Percentiles rank a stretch among this genome's conserved stretches.
phyloP scores from a whole-genome alignment of 2,329 filamentous ascomycete genomes.

The Penicillium sclerotiorum region DNA sequence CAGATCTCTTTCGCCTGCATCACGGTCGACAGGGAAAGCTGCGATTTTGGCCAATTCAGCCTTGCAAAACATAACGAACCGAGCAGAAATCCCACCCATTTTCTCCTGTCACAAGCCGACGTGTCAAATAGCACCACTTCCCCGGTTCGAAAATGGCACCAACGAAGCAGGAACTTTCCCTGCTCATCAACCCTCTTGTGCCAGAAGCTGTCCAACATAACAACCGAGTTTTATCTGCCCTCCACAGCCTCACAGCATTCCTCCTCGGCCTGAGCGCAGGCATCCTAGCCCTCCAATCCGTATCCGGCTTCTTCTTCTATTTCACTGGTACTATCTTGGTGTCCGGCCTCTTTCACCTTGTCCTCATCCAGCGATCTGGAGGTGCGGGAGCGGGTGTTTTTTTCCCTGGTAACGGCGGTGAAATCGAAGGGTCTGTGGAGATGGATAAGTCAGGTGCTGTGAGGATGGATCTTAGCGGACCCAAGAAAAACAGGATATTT shows the following conservation, averaged over 20 bases:
- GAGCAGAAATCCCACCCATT: too few species aligned
- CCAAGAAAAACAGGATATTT: conserved; percentile 12
- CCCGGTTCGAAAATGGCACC: too few species aligned
- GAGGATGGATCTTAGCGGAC: conserved; percentile 20
- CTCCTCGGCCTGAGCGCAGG: conserved; percentile 91
- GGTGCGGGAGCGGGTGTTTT: conserved; percentile 49
- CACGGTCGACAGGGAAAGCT: too few species aligned
- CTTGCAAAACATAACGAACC: too few species aligned
- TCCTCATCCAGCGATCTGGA: conserved; percentile 68
- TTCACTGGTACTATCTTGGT: conserved; percentile 79
- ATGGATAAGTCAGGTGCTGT: conserved; percentile 29
- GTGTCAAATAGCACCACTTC: too few species aligned
- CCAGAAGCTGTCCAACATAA: conserved; percentile 51
- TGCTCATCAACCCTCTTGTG: conserved; percentile 51
- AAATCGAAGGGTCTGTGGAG: conserved; percentile 30
- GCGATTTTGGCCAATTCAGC: too few species aligned
- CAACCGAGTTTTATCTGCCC: conserved; percentile 67
- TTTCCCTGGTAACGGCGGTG: conserved; percentile 45
- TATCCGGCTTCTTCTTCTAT: conserved; percentile 91
- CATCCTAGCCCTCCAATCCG: conserved; percentile 92
- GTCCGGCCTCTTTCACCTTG: conserved; percentile 73
- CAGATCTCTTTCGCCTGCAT: too few species aligned
- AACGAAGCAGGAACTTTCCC: conserved; percentile 50
- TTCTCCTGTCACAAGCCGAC: too few species aligned
- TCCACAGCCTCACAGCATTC: conserved; percentile 89